These are phyloP conservation scores for Microcos paniculata DNA, from an alignment of 345 rosid species.

Conservation along the genomic window DNA sequence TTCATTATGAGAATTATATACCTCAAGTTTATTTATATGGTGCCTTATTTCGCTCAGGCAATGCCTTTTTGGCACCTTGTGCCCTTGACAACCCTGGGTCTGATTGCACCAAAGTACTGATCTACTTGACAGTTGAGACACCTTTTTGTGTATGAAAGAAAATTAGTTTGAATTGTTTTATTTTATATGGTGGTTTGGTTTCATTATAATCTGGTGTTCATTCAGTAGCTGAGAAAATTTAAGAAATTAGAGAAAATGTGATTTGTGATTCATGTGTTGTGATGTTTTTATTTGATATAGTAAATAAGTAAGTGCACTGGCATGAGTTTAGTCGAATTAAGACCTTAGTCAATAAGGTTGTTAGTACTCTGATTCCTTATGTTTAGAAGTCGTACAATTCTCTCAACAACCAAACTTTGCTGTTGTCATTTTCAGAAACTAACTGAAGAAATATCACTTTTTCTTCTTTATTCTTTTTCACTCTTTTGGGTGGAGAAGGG, in stretches of 20 bases:
- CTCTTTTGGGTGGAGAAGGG: slow-evolving; percentile 43
- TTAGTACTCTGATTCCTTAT: not conserved
- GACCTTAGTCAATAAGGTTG: not conserved
- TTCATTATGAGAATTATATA: too few species aligned
- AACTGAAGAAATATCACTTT: slow-evolving; percentile 13
- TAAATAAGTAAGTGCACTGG: not conserved
- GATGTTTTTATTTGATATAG: slow-evolving; percentile 7
- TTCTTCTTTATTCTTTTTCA: not conserved
- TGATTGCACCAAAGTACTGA: not conserved
- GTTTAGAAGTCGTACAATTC: slow-evolving; percentile 1
- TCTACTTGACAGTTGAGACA: not conserved
- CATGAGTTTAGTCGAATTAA: not conserved
- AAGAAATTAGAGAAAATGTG: not conserved
- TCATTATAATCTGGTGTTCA: not conserved
- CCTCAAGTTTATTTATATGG: too few species aligned
- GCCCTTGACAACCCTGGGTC: too few species aligned
- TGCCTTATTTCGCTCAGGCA: too few species aligned
- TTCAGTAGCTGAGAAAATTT: not conserved
- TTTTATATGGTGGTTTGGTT: not conserved
- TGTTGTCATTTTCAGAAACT: slow-evolving; percentile 1
- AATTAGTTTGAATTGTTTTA: not conserved
- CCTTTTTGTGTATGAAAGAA: not conserved
- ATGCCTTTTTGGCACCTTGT: too few species aligned
- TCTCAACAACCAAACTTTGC: not conserved
- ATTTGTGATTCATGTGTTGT: not conserved